phyloP scores from a whole-genome alignment of 345 rosid species.

The Brassica rapa region DNA sequence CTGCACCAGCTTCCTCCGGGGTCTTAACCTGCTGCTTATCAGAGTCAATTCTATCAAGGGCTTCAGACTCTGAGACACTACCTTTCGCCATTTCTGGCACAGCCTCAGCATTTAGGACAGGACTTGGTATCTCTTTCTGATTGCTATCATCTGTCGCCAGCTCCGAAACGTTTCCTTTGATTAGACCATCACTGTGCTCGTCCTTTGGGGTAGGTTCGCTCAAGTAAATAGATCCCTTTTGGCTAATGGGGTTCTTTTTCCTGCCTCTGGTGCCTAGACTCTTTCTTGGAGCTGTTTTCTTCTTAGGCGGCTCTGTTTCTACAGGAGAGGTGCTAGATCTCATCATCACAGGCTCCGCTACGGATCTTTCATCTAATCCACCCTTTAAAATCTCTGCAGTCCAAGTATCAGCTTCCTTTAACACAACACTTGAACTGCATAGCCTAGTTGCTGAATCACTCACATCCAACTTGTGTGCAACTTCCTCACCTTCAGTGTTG shows the following conservation, averaged over 20 bases:
- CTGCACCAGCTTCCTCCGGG: constrained; percentile 26
- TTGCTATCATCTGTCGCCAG: constrained; percentile 29
- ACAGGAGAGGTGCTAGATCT: constrained; percentile 34
- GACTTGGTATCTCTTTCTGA: constrained; percentile 39
- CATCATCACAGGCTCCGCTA: constrained; percentile 31
- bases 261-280: constrained; percentile 62
- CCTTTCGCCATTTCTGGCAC: constrained; percentile 32
- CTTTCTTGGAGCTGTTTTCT: constrained; percentile 54
- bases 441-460: constrained; percentile 36
- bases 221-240: constrained; percentile 63
- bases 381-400: constrained; percentile 22
- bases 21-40: constrained; percentile 38
- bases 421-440: constrained; percentile 30
- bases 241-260: constrained; percentile 40
- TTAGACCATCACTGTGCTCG: constrained; percentile 32
- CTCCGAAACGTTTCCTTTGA: constrained; percentile 31
- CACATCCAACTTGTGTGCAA: constrained; percentile 18
- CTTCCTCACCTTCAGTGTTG: constrained; percentile 21
- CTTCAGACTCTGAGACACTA: constrained; percentile 36
- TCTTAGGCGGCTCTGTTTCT: constrained; percentile 42
- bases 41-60: constrained; percentile 49
- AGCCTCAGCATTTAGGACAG: constrained; percentile 35
- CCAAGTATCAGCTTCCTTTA: constrained; percentile 26
- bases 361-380: constrained; percentile 27
- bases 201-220: constrained; percentile 43